phyloP scores from a whole-genome alignment of 352 stramenopile genomes.

The Salisapilia sapeloensis region DNA sequence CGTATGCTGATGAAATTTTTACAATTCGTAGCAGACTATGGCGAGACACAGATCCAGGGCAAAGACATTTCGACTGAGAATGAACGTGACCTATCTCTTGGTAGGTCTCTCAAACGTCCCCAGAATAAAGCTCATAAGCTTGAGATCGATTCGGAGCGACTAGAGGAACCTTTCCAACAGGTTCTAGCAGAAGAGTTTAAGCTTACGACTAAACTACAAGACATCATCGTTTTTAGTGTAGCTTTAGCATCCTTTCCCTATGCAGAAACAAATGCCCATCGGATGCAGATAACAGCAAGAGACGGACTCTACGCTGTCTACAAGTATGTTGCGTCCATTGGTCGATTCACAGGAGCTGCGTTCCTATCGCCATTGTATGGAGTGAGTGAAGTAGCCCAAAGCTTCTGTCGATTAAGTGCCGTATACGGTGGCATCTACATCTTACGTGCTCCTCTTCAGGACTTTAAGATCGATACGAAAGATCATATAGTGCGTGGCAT shows the following conservation, averaged over 20 bases:
- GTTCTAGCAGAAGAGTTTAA: constrained; percentile 58
- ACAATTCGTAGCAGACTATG: constrained; percentile 79
- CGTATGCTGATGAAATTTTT: constrained; percentile 84
- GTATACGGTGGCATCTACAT: constrained; percentile 82
- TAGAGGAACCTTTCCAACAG: constrained; percentile 45
- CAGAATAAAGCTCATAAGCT: constrained; percentile 73
- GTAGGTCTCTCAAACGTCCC: constrained; percentile 59
- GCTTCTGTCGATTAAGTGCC: constrained; percentile 71
- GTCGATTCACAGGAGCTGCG: constrained; percentile 69
- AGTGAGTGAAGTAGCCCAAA: constrained; percentile 74
- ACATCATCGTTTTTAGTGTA: constrained; percentile 78
- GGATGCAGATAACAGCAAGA: constrained; percentile 31
- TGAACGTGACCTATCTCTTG: constrained; percentile 58
- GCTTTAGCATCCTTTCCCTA: constrained; percentile 42
- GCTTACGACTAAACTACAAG: constrained; percentile 54
- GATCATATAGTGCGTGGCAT: constrained; percentile 17
- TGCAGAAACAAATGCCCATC: constrained; percentile 11
- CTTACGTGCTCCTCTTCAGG: constrained; percentile 37
- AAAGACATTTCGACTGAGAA: constrained; percentile 76
- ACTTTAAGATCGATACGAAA: constrained; percentile 24
- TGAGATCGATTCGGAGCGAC: constrained; percentile 9
- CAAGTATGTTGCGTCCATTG: constrained; percentile 56
- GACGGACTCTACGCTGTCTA: constrained; percentile 36
- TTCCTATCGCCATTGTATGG: constrained; percentile 76
- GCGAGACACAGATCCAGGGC: constrained; percentile 44